phyloP scores from a whole-genome alignment of 1,284 basidiomycete species.

The Papiliotrema terrestris region DNA sequence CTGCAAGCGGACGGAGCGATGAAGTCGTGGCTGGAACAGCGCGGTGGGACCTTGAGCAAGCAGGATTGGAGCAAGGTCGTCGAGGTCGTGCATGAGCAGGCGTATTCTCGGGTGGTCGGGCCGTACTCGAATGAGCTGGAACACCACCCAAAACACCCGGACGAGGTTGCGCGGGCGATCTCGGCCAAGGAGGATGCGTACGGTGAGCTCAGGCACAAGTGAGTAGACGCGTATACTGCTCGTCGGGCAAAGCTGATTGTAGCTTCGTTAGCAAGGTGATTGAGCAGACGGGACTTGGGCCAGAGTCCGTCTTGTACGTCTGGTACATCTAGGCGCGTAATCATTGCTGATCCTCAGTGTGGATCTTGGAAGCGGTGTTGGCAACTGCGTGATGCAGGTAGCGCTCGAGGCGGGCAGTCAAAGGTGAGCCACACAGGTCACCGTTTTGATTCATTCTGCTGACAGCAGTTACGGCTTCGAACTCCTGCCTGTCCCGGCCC shows the following conservation, averaged over 20 bases:
- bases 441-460: not conserved
- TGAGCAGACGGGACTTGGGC: constrained; percentile 38
- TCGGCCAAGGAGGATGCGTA: constrained; percentile 46
- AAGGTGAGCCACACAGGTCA: constrained; percentile 9
- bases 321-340: constrained; percentile 45
- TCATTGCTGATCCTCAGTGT: constrained; percentile 39
- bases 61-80: constrained; percentile 50
- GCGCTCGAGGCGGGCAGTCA: constrained; percentile 54
- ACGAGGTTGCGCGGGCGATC: constrained; percentile 40
- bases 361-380: constrained; percentile 58
- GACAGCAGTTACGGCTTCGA: constrained; percentile 52
- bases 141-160: constrained; percentile 44
- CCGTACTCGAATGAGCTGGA: constrained; percentile 51
- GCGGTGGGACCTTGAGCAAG: constrained; percentile 20
- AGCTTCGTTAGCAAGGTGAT: constrained; percentile 47
- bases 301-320: constrained; percentile 42
- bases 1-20: constrained; percentile 47
- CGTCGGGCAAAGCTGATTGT: constrained; percentile 4
- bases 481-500: constrained; percentile 52
- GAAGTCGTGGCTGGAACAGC: constrained; percentile 19
- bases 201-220: constrained; percentile 46
- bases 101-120: constrained; percentile 56
- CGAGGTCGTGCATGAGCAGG: constrained; percentile 53
- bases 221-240: constrained; percentile 5
- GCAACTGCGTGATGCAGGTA: constrained; percentile 56